Base-by-base conservation (phyloP, 441 rosid species). In the Metrosideros polymorpha region DNA sequence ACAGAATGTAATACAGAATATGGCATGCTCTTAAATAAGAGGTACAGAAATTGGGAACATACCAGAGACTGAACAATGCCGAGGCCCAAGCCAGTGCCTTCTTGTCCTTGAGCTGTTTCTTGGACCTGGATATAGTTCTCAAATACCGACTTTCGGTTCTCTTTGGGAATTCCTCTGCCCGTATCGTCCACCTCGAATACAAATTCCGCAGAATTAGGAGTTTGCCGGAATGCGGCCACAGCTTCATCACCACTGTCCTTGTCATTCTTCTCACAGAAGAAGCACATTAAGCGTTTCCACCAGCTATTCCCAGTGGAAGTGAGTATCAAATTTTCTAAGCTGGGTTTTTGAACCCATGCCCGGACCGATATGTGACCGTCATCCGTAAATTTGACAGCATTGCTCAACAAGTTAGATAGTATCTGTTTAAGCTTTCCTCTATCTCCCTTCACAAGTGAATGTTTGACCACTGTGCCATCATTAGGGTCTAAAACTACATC, bases 41-140 rank as follows among this genome's bases (percentile, higher is more conserved):
- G 35, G n/a, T 29, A 45, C 43, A 43, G 27, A 22, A 66, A 4
- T 27, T 75, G 50, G 57, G 57, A 52, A 24, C 90, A 39, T 92
- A 95, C 98, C 94, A 97, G 87, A 85, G 98, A 96, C 84, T 95
- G 98, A 79, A 96, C 99, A 85, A 97, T 97, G 9, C 99, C 99
- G n/a, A 94, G 99, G 63, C 99, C 99, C 87, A 96, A 89, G 82
- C 98, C 99, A 30, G 98, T 97, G 88, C 98, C 99, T 87, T 90
- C 93, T 88, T 91, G 91, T 61, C 92, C 95, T 61, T 51, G 86
- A 86, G 90, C 91, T 52, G 94, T 92, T 89, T 94, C 98, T 88
- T 92, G 92, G 83, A 95, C 97, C 84, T 97, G 99, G 85, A 94
- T 96, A 90, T 92, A 96, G 87, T 93, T 94, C 83, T 97, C 98